Evolutionary conservation across 2,329 filamentous ascomycete species (phyloP).

Genomic region (Penicillium polonicum): DNA sequence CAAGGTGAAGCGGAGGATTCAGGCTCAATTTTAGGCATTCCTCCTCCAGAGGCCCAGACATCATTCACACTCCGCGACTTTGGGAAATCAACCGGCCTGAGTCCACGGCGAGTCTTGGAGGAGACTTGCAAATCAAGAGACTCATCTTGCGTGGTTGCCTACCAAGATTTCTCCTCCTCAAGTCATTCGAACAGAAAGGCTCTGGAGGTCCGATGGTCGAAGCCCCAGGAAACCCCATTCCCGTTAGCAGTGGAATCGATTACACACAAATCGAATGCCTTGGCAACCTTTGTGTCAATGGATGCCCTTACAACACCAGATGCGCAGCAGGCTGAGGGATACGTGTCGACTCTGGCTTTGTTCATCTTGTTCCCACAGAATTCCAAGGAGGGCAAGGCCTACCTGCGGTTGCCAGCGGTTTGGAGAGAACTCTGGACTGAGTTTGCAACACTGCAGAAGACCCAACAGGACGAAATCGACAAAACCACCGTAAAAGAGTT

Average conservation of each 20-base stretch:
- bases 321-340: slow-evolving; percentile 79
- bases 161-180: slow-evolving; percentile 68
- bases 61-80: slow-evolving; percentile 71
- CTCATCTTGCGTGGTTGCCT: slow-evolving; percentile 59
- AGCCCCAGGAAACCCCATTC: slow-evolving; percentile 59
- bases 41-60: slow-evolving; percentile 24
- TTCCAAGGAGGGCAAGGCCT: slow-evolving; percentile 80
- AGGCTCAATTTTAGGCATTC: slow-evolving; percentile 43
- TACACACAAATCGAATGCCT: slow-evolving; percentile 45
- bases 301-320: slow-evolving; percentile 70
- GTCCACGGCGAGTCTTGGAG: slow-evolving; percentile 73
- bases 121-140: slow-evolving; percentile 82
- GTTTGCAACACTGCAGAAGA: slow-evolving; percentile 68
- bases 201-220: slow-evolving; percentile 75
- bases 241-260: slow-evolving; percentile 45
- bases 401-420: slow-evolving; percentile 69
- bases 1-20: slow-evolving; percentile 44
- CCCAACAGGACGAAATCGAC: slow-evolving; percentile 67
- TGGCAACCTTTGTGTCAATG: slow-evolving; percentile 68
- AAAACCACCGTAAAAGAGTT: slow-evolving; percentile 67
- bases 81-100: slow-evolving; percentile 75
- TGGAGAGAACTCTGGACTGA: slow-evolving; percentile 89
- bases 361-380: slow-evolving; percentile 79
- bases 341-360: slow-evolving; percentile 74
- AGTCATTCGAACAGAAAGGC: slow-evolving; percentile 74